Conservation (phyloP, 2,329 filamentous ascomycete genomes). For the Aspergillus novofumigatus region DNA sequence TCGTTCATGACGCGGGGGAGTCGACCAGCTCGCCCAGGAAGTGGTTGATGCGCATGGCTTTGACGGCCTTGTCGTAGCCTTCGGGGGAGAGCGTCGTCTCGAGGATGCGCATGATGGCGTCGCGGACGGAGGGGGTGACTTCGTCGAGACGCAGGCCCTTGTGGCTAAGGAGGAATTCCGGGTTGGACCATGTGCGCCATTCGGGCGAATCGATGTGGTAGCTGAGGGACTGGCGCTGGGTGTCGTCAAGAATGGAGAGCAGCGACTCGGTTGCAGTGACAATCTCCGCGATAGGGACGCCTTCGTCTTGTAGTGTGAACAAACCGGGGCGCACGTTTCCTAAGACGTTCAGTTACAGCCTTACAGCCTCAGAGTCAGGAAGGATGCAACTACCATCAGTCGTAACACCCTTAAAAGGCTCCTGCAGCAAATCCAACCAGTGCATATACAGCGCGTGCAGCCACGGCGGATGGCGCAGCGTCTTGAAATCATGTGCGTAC, state of each 20-base stretch:
- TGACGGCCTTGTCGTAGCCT: constrained; percentile 66
- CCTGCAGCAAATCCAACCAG: constrained; percentile 54
- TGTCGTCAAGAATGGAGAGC: constrained; percentile 44
- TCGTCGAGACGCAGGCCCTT: constrained; percentile 70
- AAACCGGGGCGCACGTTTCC: constrained; percentile 51
- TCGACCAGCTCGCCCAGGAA: constrained; percentile 67
- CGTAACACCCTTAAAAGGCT: constrained; percentile 69
- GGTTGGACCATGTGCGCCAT: constrained; percentile 70
- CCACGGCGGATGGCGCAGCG: constrained; percentile 61
- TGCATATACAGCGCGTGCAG: constrained; percentile 58
- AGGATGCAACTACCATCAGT: constrained; percentile 41
- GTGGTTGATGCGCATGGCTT: constrained; percentile 69
- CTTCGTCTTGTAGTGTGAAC: constrained; percentile 61
- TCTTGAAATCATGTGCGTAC: constrained; percentile 59
- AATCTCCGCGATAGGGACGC: constrained; percentile 56
- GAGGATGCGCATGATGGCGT: constrained; percentile 54
- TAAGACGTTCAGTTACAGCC: constrained; percentile 16
- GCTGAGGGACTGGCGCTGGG: constrained; percentile 47
- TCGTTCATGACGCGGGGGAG: constrained; percentile 64
- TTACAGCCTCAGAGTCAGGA: too few species aligned
- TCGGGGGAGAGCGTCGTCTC: constrained; percentile 60
- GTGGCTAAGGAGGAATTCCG: constrained; percentile 65
- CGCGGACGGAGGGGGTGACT: constrained; percentile 42
- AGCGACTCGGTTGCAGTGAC: constrained; percentile 48
- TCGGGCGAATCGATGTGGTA: constrained; percentile 66